Evolutionary conservation across 2,329 filamentous ascomycete species (phyloP), one percentile per base, ranked within the genome.

Genomic region (Microsporum canis): DNA sequence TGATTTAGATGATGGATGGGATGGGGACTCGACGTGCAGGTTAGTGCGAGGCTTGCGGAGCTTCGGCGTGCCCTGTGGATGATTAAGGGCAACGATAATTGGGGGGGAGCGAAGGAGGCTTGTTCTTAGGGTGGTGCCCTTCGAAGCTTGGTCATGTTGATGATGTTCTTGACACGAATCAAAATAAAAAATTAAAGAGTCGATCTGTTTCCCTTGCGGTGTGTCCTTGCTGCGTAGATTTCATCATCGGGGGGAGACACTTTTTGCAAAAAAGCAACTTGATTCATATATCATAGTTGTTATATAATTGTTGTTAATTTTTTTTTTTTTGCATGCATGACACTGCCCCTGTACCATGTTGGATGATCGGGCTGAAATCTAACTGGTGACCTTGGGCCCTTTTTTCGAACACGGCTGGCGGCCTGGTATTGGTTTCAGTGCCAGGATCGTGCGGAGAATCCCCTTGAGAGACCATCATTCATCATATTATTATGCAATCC

Each of bases 341-440:
- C 55, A 57, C 55, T 41, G 55, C 55, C 55, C 55, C 55, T 57
- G 55, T 57, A 31, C 55, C 55, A 38, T 57, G 55, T 57, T 57
- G 55, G 33, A 39, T 41, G 33, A 57, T 57, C 55, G 55, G 55
- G 55, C 55, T 57, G 34, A 57, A 53, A 57, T 57, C 55, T 57
- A 38, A 57, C 38, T 57, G 55, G 34, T 38, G 34, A 39, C 34
- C 34, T 39, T 31, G 55, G 55, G 38, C 17, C n/a, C 14, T 43
- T 36, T 43, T 41, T 41, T 57, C 55, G 55, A 57, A 41, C 55
- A 57, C 55, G 55, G 55, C 55, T 57, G 55, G 55, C 39, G 55
- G 34, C 55, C 55, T 57, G n/a, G 55, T 57, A 39, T 57, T 41
- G 33, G 55, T 57, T 57, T 41, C 38, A 39, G 33, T 39, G 55